Evolutionary conservation across 179 eudicot genomes (phyloP).

Genomic region (Patellifolia procumbens): DNA sequence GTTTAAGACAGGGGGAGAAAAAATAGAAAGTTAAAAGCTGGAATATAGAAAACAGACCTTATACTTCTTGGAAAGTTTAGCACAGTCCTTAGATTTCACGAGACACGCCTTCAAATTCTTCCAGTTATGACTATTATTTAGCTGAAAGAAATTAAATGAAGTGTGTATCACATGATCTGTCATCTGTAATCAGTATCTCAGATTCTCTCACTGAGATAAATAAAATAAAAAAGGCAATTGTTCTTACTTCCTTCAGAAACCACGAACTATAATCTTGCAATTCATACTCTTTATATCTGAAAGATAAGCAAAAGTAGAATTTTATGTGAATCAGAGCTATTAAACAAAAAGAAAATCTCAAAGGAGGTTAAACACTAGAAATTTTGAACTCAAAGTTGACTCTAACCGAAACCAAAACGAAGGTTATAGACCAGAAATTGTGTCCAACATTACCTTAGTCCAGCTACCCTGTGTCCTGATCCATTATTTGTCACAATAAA

Average conservation of each 20-base stretch:
- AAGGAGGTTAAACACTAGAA: background rate
- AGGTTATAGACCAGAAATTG: background rate
- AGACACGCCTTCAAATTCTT: constrained; percentile 75
- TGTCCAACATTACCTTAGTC: constrained; percentile 52
- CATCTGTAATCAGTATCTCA: background rate
- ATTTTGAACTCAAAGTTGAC: background rate
- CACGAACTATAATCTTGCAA: constrained; percentile 86
- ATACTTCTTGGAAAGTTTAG: constrained; percentile 61
- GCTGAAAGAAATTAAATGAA: constrained; percentile 42
- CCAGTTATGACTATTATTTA: constrained; percentile 80
- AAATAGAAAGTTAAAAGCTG: background rate
- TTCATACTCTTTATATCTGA: constrained; percentile 86
- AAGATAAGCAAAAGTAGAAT: constrained; percentile 14
- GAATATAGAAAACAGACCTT: constrained; percentile 48
- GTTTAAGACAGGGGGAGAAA: background rate
- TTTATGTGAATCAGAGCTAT: background rate
- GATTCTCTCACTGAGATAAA: no score
- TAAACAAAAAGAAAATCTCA: background rate
- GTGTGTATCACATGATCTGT: constrained; percentile 1
- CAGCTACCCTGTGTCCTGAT: constrained; percentile 77
- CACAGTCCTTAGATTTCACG: constrained; percentile 69
- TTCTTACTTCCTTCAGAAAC: constrained; percentile 75
- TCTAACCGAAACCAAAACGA: background rate
- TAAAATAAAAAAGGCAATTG: background rate
- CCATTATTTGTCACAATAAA: constrained; percentile 88